These are phyloP conservation scores for Claviceps quebecensis DNA, from an alignment of 2,329 filamentous ascomycete genomes.

Conservation along the genomic window DNA sequence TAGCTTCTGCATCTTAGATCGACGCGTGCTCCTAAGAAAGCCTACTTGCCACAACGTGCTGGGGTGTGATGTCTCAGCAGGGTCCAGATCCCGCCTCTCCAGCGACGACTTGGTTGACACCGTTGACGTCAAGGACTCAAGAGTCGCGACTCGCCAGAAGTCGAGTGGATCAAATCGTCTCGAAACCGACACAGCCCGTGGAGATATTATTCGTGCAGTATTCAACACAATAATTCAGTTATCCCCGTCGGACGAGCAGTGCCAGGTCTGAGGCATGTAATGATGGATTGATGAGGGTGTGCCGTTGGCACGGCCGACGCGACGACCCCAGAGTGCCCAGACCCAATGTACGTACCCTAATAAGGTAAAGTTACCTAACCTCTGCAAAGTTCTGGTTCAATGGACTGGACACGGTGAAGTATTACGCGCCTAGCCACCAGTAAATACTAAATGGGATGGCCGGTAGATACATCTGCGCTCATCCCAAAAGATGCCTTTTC, in stretches of 20 bases:
- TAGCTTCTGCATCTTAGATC: background rate
- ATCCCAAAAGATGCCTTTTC: background rate
- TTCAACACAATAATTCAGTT: too few relatives aligned
- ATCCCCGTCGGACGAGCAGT: too few relatives aligned
- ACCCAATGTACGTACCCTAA: too few relatives aligned
- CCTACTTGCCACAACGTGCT: background rate
- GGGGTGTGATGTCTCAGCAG: conserved; percentile 1
- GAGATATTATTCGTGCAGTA: background rate
- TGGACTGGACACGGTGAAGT: background rate
- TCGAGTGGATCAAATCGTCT: background rate
- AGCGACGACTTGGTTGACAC: conserved; percentile 1
- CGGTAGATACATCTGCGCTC: background rate
- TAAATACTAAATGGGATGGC: background rate
- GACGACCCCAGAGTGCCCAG: too few relatives aligned
- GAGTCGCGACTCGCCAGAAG: background rate
- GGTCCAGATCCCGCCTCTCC: background rate
- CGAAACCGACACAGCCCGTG: background rate
- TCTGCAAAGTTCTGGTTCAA: background rate
- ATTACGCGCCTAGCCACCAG: too few relatives aligned
- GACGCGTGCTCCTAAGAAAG: background rate
- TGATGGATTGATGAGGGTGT: too few relatives aligned
- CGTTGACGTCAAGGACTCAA: background rate
- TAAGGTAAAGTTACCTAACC: too few relatives aligned
- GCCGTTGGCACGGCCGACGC: too few relatives aligned
- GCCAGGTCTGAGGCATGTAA: too few relatives aligned